These are phyloP conservation scores for Alternaria hordeiaustralica DNA, from an alignment of 2,329 filamentous ascomycete genomes.

Conservation along the genomic window DNA sequence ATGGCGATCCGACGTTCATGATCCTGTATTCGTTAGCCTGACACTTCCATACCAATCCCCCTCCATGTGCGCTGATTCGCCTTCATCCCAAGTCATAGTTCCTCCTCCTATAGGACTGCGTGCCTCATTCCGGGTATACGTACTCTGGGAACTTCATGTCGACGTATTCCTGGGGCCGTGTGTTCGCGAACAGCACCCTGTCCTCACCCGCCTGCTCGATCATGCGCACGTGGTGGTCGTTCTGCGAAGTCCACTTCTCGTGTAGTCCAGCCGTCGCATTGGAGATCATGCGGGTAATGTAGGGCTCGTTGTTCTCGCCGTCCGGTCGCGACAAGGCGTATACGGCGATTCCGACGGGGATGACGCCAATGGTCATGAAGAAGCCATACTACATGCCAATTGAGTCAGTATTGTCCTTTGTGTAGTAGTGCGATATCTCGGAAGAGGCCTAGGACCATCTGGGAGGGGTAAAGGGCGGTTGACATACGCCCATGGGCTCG, in stretches of 20 bases:
- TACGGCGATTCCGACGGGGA: conserved; percentile 55
- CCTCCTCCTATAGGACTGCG: background rate
- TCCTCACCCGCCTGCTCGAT: conserved; percentile 70
- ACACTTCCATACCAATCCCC: background rate
- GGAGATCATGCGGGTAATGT: conserved; percentile 60
- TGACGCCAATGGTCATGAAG: conserved; percentile 53
- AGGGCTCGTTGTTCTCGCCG: conserved; percentile 49
- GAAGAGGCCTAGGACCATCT: background rate
- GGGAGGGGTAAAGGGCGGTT: conserved; percentile 18
- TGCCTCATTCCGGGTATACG: conserved; percentile 41
- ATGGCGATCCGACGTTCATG: conserved; percentile 68
- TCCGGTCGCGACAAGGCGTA: conserved; percentile 54
- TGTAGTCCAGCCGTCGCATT: conserved; percentile 61
- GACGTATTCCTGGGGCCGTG: conserved; percentile 56
- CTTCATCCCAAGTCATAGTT: background rate
- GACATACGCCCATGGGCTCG: conserved; percentile 61
- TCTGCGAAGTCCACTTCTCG: conserved; percentile 61
- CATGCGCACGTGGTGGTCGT: conserved; percentile 65
- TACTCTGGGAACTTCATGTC: conserved; percentile 70
- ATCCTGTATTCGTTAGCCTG: conserved; percentile 54
- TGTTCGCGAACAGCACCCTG: conserved; percentile 63
- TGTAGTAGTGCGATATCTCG: background rate
- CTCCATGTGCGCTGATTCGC: background rate
- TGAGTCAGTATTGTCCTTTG: conserved; percentile 23
- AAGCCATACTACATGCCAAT: conserved; percentile 51